Evolutionary conservation across 202 grass and related monocot species (phyloP), one percentile per base, ranked within the genome.

Genomic region (Hordeum pubiflorum): DNA sequence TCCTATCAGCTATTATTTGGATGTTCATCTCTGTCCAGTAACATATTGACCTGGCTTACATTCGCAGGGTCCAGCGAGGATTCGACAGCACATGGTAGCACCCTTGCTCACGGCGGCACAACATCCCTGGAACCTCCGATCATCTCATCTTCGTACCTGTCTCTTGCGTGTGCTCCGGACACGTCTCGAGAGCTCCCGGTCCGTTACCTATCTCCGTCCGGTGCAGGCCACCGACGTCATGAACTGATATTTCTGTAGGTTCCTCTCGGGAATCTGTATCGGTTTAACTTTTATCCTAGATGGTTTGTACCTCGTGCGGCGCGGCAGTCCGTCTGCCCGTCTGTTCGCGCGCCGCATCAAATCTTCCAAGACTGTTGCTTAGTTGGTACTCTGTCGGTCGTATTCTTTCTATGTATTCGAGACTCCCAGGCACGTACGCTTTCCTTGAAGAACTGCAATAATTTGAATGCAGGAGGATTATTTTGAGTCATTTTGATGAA

Each of bases 201-300:
- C 26, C 69, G 43, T 36, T 80, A 86, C 56, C 70, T 57, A 71
- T 79, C 80, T 75, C 38, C 13, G 81, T 82, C 50, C 11, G 83
- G 83, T 83, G 83, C 75, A 75, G 10, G 18, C 2, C 88, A 83
- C 83, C 75, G 74, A 71, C n/a, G 15, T 12, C 44, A 3, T 18
- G 69, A 79, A 76, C 80, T 83, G 69, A 36, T 89, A 83, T 83
- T 83, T 80, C 74, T 83, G 75, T 89, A 83, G 84, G 80, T 89
- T 86, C 84, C 88, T 41, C 41, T 22, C 71, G 75, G 84, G 88
- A 89, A 89, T 89, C 88, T 64, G 41, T 86, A 89, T 82, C 69
- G 22, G 80, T 63, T 64, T 63, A 71, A 82, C 54, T 82, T 82
- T 18, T 89, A 83, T 80, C 75, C 75, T 89, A 76, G 83, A 69